Base-by-base conservation (phyloP, 129 eudicot genomes). In the Chrysanthemum lavandulifolium region DNA sequence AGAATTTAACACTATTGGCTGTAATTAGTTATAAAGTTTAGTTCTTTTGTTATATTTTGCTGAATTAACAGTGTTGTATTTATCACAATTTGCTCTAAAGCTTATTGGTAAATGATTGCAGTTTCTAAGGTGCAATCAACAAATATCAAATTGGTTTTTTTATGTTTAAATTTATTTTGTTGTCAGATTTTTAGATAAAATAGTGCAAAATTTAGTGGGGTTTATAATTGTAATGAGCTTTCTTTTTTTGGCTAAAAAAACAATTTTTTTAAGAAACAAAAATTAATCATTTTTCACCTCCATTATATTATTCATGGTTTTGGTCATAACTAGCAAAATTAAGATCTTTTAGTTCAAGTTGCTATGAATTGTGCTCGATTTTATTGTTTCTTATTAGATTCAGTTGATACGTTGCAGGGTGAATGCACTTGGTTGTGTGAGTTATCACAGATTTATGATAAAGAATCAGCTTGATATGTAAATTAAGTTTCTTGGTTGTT, bases 391-490 rank as follows among this genome's bases (percentile, higher is more conserved):
- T 50, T 9, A 69, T 36, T 13, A 55, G 16, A 15, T 43, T 55
- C n/a, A 19, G 14, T 49, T 62, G 27, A 61, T 40, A 31, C 61
- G 19, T 70, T 78, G 77, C 82, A 78, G 82, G 81, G 54, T 61
- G 71, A 61, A 77, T 61, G 65, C 23, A 50, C 40, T 13, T 15
- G 62, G 21, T 47, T 68, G 45, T 67, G 73, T 67, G 73, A 67
- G 67, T 75, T 23, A 13, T 47, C 18, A 61, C 6, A n/a, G 43
- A 57, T 43, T 58, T 45, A 58, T 72, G 76, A 72, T 53, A 52
- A 63, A 0, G 13, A 76, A 76, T 49, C 65, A 61, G 50, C 68
- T 59, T 52, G 60, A 72, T 77, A 73, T 73, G 64, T 68, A 77
- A 29, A 36, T 76, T 52, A 54, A 79, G 76, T 55, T 75, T 47